These are phyloP conservation scores for Entomortierella chlamydospora DNA, from an alignment of 192 early-diverging fungal genomes.

Conservation along the genomic window DNA sequence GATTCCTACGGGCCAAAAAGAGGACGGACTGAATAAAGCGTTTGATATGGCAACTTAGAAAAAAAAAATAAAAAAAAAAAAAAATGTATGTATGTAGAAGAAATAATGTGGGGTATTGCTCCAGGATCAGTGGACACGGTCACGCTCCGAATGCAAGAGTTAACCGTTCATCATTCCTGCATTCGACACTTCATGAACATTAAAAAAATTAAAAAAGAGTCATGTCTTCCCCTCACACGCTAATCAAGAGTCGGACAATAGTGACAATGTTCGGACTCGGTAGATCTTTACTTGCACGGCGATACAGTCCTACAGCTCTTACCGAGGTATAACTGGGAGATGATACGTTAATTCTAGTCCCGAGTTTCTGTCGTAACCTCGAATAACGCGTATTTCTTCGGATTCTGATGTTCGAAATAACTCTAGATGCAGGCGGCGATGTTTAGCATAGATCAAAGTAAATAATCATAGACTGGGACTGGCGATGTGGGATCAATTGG, in stretches of 20 bases:
- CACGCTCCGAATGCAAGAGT: neutral
- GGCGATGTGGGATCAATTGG: too few relatives aligned
- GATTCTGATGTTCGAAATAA: too few relatives aligned
- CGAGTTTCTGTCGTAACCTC: too few relatives aligned
- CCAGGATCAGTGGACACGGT: neutral
- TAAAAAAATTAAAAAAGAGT: too few relatives aligned
- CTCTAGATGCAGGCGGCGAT: too few relatives aligned
- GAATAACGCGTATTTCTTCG: too few relatives aligned
- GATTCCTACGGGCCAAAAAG: slow-evolving; percentile 56
- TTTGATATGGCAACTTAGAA: neutral
- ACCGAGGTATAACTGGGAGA: neutral
- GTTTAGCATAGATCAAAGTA: too few relatives aligned
- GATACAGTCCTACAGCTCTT: neutral
- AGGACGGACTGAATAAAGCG: slow-evolving; percentile 17
- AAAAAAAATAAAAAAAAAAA: too few relatives aligned
- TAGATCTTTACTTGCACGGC: neutral
- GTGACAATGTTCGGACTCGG: neutral
- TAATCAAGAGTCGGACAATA: neutral
- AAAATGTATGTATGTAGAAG: too few relatives aligned
- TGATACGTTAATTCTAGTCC: neutral
- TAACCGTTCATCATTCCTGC: neutral
- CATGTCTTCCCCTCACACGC: neutral
- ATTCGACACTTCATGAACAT: too few relatives aligned
- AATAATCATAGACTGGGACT: too few relatives aligned
- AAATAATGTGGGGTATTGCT: too few relatives aligned